These are phyloP conservation scores for Aspergillus hancockii DNA, from an alignment of 495 filamentous ascomycete genomes.

Conservation along the genomic window DNA sequence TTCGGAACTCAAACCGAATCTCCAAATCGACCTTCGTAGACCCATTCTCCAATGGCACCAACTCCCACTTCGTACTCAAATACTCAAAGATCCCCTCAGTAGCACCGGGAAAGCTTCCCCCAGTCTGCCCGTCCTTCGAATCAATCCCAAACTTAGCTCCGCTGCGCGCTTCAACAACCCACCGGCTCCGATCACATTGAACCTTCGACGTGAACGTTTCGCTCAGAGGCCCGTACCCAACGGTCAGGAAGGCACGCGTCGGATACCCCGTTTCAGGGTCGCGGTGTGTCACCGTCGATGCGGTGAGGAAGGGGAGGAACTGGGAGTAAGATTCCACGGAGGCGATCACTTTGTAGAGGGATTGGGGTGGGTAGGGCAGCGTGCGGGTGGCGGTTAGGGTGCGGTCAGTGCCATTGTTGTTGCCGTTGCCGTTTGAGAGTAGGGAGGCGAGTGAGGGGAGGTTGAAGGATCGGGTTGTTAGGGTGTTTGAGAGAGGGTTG, in stretches of 20 bases:
- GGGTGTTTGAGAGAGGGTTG: conserved; percentile 4
- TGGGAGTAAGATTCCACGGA: conserved; percentile 76
- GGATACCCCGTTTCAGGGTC: conserved; percentile 60
- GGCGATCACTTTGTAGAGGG: conserved; percentile 79
- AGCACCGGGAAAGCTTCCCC: conserved; percentile 37
- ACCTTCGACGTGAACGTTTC: conserved; percentile 78
- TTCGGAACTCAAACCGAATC: conserved; percentile 80
- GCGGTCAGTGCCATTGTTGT: conserved; percentile 33
- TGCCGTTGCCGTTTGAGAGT: conserved; percentile 28
- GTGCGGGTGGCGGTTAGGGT: conserved; percentile 70
- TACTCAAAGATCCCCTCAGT: conserved; percentile 68
- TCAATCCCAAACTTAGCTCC: conserved; percentile 50
- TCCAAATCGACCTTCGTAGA: conserved; percentile 69
- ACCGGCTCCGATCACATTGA: conserved; percentile 63
- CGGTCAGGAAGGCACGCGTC: conserved; percentile 71
- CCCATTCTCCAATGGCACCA: conserved; percentile 46
- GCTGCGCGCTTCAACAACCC: conserved; percentile 74
- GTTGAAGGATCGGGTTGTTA: conserved; percentile 22
- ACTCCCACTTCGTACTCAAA: conserved; percentile 76
- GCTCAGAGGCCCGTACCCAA: conserved; percentile 80
- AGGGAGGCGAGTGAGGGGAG: conserved; percentile 40
- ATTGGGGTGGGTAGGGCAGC: conserved; percentile 71
- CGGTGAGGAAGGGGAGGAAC: conserved; percentile 85
- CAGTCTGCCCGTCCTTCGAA: conserved; percentile 17
- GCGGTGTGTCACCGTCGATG: conserved; percentile 67